Conservation (phyloP, 164 flowering plant genomes). For the Dillenia turbinata region DNA sequence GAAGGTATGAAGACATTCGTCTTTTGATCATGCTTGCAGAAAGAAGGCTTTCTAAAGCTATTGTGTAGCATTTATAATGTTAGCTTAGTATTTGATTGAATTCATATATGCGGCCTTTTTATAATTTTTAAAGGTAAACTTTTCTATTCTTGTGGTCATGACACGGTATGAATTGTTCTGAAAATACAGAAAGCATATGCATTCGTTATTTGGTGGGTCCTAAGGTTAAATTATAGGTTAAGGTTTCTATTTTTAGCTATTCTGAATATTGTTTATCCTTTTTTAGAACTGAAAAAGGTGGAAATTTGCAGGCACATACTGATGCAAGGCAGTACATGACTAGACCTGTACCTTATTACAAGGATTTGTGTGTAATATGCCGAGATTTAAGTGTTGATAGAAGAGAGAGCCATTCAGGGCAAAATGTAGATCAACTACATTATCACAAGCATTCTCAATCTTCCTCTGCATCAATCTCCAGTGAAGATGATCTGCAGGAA, state of each 20-base stretch:
- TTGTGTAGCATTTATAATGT: too few relatives aligned
- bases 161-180: neutral
- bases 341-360: constrained; percentile 51
- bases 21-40: neutral
- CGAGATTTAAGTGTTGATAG: constrained; percentile 26
- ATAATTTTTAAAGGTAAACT: neutral
- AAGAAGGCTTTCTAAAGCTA: too few relatives aligned
- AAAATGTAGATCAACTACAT: constrained; percentile 15
- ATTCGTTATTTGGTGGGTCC: too few relatives aligned
- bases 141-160: neutral
- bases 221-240: too few relatives aligned
- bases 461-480: constrained; percentile 15
- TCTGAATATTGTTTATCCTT: too few relatives aligned
- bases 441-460: constrained; percentile 14
- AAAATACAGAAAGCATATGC: too few relatives aligned
- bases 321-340: constrained; percentile 66
- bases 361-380: constrained; percentile 47
- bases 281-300: neutral
- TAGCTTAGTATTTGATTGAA: too few relatives aligned
- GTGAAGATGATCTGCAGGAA: constrained; percentile 16
- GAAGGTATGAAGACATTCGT: constrained; percentile 30
- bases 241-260: too few relatives aligned
- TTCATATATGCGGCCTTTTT: neutral
- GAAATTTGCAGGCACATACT: constrained; percentile 40
- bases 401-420: constrained; percentile 20